Evolutionary conservation across 257 asterid species (phyloP), one percentile per base, ranked within the genome.

Genomic region (Jacaranda copaia): DNA sequence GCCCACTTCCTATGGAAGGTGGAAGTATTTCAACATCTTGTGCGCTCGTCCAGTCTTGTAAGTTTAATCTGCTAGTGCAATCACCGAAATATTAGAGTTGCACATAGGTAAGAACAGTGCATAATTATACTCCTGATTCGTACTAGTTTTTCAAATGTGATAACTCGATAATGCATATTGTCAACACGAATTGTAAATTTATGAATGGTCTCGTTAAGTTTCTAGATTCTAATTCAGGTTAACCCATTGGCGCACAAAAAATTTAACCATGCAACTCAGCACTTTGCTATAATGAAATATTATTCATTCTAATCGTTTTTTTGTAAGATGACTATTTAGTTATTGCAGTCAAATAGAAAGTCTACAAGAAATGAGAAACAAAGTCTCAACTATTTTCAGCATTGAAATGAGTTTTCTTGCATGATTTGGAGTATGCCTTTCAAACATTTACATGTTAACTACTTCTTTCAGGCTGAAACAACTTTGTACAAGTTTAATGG

Each of bases 21-120:
- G 89, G 81, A 66, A 75, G 79, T 25, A 60, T 56, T 18, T 79
- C 80, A 18, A 71, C 38, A 62, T 79, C 84, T 38, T 73, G 85
- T 48, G 86, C 55, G 5, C 81, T 87, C 46, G 75, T 72, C 46
- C 74, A 82, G 19, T 90, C 93, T 65, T 85, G 84, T 15, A 87
- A 73, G 82, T 80, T 88, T 81, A 93, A 73, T 80, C 98, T 87
- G 97, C 77, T 77, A 84, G 78, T 46, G 20, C 40, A 62, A 76
- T 73, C 76, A 76, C 25, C 5, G 2, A 67, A 51, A 53, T 45
- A 46, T 70, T 68, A 56, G 48, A 66, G 15, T 65, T 51, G 32
- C 9, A 58, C 18, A 25, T 43, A 62, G 46, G 61, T 67, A 25
- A 25, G 32, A 25, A 25, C 32, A 68, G 8, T 19, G 25, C 58